These are phyloP conservation scores for Naegleria lovaniensis DNA, from an alignment of 208 protist species.

Conservation along the genomic window DNA sequence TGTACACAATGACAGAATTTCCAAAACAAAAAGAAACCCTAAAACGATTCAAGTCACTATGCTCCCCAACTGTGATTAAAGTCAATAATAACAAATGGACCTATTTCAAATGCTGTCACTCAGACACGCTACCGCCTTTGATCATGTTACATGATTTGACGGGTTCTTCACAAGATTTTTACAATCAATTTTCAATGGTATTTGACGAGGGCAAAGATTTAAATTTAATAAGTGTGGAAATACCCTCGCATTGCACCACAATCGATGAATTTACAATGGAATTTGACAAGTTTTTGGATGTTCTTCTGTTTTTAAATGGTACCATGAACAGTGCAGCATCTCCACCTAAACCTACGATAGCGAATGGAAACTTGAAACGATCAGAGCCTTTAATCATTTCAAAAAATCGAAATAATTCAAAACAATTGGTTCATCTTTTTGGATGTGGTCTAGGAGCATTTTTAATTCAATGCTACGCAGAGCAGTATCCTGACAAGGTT, in stretches of 20 bases:
- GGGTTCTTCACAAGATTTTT: not conserved
- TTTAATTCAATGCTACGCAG: not conserved
- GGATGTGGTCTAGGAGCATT: not conserved
- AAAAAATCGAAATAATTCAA: not conserved
- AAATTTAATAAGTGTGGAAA: not conserved
- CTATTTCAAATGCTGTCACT: not conserved
- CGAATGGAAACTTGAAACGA: not conserved
- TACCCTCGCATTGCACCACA: not conserved
- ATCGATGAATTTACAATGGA: not conserved
- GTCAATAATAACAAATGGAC: not conserved
- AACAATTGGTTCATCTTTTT: not conserved
- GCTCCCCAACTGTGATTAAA: not conserved
- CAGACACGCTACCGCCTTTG: not conserved
- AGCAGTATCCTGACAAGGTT: not conserved
- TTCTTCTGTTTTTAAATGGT: not conserved
- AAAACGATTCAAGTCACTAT: not conserved
- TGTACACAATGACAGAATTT: not conserved
- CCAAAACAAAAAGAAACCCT: not conserved
- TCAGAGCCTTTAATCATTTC: not conserved
- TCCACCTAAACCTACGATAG: not conserved
- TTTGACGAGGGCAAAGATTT: not conserved
- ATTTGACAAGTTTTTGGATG: not conserved
- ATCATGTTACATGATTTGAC: not conserved
- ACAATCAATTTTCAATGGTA: not conserved
- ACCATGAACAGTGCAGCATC: not conserved